A percentile compares a stretch with the other conserved stretches of the same genome.
phyloP scores from a whole-genome alignment of 306 rosid genomes.

The Vigna angularis region DNA sequence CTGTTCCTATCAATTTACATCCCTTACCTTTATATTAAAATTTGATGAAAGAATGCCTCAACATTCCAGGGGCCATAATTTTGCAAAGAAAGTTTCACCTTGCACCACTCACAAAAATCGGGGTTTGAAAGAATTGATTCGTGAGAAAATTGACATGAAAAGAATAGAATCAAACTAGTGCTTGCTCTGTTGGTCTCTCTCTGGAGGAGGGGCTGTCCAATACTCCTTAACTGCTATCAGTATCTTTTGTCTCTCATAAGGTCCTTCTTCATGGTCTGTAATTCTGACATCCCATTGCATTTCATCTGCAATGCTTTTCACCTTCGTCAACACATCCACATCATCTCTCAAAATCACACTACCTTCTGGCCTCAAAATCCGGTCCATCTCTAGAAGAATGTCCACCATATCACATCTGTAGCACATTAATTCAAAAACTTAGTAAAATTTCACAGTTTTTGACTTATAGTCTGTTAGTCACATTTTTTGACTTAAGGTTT shows the following conservation, averaged over 20 bases:
- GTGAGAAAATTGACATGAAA: conserved; percentile 38
- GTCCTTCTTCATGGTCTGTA: conserved; percentile 84
- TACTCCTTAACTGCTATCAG: conserved; percentile 73
- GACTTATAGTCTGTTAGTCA: neutral
- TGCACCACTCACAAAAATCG: conserved; percentile 19
- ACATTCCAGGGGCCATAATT: conserved; percentile 9
- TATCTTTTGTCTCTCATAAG: conserved; percentile 68
- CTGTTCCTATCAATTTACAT: conserved; percentile 33
- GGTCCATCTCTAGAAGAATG: conserved; percentile 87
- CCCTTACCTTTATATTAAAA: conserved; percentile 28
- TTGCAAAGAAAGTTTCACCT: conserved; percentile 10
- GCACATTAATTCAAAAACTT: conserved; percentile 11
- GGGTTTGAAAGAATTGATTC: conserved; percentile 45
- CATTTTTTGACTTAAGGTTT: conserved; percentile 1
- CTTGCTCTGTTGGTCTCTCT: conserved; percentile 28
- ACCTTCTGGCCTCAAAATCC: conserved; percentile 83
- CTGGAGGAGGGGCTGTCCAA: conserved; percentile 70
- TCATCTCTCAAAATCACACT: conserved; percentile 77
- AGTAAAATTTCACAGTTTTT: neutral
- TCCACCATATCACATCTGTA: conserved; percentile 79
- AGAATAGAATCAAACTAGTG: conserved; percentile 40
- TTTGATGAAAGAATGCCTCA: conserved; percentile 23
- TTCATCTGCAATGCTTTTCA: conserved; percentile 62
- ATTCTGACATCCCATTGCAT: conserved; percentile 76
- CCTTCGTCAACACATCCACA: conserved; percentile 72